Conservation (phyloP, 2,329 filamentous ascomycete genomes). For the Calcarisporium arbuscula region DNA sequence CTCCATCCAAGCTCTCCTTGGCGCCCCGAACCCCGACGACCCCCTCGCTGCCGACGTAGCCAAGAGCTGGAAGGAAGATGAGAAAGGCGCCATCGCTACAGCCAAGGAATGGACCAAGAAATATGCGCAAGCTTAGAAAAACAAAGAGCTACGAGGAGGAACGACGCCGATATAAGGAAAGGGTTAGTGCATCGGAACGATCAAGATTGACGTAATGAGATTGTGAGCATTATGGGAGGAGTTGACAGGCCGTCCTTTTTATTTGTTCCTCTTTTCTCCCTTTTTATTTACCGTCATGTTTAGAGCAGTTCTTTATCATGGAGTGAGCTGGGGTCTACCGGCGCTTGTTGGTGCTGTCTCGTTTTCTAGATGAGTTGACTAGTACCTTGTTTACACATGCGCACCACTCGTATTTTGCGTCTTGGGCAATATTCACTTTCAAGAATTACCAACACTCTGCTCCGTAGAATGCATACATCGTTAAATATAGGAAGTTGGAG, state of each 20-base stretch:
- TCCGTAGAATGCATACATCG: no score
- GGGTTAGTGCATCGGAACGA: neutral
- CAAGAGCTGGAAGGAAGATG: conserved; percentile 96
- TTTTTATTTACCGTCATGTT: conserved; percentile 10
- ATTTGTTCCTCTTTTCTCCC: conserved; percentile 1
- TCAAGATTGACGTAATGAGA: conserved; percentile 5
- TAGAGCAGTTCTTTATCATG: conserved; percentile 8
- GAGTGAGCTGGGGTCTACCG: conserved; percentile 2
- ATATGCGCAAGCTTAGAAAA: conserved; percentile 55
- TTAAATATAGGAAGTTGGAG: no score
- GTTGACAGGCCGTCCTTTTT: conserved; percentile 11
- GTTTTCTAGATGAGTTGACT: conserved; percentile 6
- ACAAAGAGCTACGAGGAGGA: conserved; percentile 1
- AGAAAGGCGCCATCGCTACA: conserved; percentile 85
- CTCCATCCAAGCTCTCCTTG: conserved; percentile 93
- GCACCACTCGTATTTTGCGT: no score
- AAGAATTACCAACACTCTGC: no score
- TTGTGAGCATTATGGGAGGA: conserved; percentile 16
- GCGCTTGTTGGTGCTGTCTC: conserved; percentile 1
- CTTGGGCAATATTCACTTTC: no score
- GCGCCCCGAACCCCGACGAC: conserved; percentile 95
- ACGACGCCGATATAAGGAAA: conserved; percentile 6
- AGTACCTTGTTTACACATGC: no score
- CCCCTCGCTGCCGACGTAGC: conserved; percentile 97
- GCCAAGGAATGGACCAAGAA: conserved; percentile 87